phyloP scores from a whole-genome alignment of 2,329 filamentous ascomycete genomes.

The Fusarium tricinctum region DNA sequence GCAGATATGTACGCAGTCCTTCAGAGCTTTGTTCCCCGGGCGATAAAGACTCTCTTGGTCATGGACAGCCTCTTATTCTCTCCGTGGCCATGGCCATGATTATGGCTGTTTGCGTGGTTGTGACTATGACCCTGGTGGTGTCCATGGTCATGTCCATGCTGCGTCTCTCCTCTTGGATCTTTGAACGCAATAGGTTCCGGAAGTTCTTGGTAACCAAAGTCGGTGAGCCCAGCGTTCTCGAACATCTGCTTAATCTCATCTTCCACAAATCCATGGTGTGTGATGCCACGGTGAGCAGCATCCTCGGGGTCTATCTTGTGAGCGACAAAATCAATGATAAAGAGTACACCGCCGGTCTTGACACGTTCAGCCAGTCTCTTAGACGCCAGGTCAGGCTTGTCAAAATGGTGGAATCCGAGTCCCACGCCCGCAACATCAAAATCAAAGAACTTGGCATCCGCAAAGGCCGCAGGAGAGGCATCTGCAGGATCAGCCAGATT shows the following conservation, averaged over 20 bases:
- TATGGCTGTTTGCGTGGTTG: neutral
- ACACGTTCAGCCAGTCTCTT: constrained; percentile 72
- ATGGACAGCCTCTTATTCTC: constrained; percentile 1
- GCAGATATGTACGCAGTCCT: neutral
- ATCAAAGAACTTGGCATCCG: constrained; percentile 72
- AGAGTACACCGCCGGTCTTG: constrained; percentile 73
- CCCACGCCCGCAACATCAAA: constrained; percentile 78
- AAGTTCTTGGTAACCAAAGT: constrained; percentile 70
- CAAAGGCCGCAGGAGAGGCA: constrained; percentile 67
- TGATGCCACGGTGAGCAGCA: constrained; percentile 64
- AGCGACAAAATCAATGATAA: constrained; percentile 77
- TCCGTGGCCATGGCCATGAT: constrained; percentile 23
- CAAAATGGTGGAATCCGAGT: constrained; percentile 76
- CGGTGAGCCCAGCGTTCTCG: constrained; percentile 70
- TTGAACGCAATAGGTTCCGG: constrained; percentile 64
- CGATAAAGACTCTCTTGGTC: constrained; percentile 58
- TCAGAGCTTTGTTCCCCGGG: constrained; percentile 61
- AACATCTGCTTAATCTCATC: constrained; percentile 73
- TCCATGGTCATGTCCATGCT: constrained; percentile 19
- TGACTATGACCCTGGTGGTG: constrained; percentile 16
- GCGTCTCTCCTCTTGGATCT: constrained; percentile 1
- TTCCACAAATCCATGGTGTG: constrained; percentile 75
- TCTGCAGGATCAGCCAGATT: constrained; percentile 66
- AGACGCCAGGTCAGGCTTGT: constrained; percentile 72
- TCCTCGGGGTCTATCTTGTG: constrained; percentile 57